Evolutionary conservation across 306 rosid species (phyloP), one percentile per base, ranked within the genome.

Genomic region (Gastrolobium bilobum): DNA sequence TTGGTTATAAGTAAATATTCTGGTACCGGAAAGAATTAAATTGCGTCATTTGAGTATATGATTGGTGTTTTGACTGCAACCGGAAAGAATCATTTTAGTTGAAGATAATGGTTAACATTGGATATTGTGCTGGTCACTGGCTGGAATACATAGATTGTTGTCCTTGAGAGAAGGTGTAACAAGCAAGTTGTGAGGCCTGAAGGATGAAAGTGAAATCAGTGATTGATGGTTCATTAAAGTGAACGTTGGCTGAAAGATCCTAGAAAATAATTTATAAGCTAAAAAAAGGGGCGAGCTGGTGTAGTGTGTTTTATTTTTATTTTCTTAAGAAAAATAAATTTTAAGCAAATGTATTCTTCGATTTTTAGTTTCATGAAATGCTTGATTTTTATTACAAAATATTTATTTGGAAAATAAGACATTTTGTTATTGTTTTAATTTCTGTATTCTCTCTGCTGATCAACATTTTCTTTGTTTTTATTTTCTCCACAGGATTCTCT

Each of bases 401-500:
- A 13, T 37, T 58, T 68, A 65, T 44, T 60, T 67, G 6, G 73
- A 61, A 60, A 51, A 42, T 51, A 57, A 53, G 30, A 59, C 71
- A 43, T 13, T 71, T 14, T 33, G 42, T 73, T 83, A 15, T 43
- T 62, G 31, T 76, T 58, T 43, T 9, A 15, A 68, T 4, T 72
- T 62, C 13, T 59, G 14, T 62, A 7, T 81, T 56, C 29, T 38
- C 42, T 76, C 10, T 78, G 48, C 69, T 86, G 56, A 79, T 85
- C n/a, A 62, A 68, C 42, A 11, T 78, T 37, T 2, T 26, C 40
- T 13, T 40, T 10, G 44, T 52, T 73, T 70, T 82, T 10, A 40
- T 48, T 75, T 67, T 58, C 13, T 77, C 57, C 42, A 61, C 75
- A 95, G 99, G 94, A 91, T 95, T 73, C 94, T 95, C 42, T 81